Percentiles rank a stretch among this genome's conserved stretches.
Conservation (phyloP, 441 rosid genomes). For the Isatis lusitanica region DNA sequence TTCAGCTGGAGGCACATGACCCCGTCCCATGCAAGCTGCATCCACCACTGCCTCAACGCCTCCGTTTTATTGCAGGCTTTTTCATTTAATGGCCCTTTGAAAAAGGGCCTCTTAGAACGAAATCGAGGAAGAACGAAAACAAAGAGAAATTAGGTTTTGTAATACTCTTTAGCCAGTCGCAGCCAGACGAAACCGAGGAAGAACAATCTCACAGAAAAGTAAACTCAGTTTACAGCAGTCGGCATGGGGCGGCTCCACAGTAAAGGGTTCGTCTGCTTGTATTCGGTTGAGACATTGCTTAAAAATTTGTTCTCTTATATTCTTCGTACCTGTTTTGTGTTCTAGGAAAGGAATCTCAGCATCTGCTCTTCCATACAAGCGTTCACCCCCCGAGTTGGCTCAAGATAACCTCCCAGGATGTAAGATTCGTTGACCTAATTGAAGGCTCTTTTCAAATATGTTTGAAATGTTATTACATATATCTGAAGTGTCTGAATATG, state of each 20-base stretch:
- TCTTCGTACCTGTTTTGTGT: conserved; percentile 1
- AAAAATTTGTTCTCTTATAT: neutral
- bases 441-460: neutral
- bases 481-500: neutral
- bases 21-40: no score
- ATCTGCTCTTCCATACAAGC: conserved; percentile 82
- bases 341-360: conserved; percentile 82
- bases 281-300: neutral
- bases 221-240: conserved; percentile 1
- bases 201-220: conserved; percentile 5
- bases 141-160: conserved; percentile 20
- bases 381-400: conserved; percentile 48
- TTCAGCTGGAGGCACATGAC: no score
- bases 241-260: conserved; percentile 86
- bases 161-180: conserved; percentile 17
- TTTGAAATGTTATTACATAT: neutral
- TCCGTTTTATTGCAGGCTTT: no score
- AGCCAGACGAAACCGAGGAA: conserved; percentile 16
- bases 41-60: no score
- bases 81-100: no score
- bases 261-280: conserved; percentile 49
- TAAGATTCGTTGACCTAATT: neutral
- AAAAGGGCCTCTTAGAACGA: no score
- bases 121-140: no score
- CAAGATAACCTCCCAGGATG: conserved; percentile 40